phyloP scores from a whole-genome alignment of 129 eudicot genomes.

The Ambrosia artemisiifolia region DNA sequence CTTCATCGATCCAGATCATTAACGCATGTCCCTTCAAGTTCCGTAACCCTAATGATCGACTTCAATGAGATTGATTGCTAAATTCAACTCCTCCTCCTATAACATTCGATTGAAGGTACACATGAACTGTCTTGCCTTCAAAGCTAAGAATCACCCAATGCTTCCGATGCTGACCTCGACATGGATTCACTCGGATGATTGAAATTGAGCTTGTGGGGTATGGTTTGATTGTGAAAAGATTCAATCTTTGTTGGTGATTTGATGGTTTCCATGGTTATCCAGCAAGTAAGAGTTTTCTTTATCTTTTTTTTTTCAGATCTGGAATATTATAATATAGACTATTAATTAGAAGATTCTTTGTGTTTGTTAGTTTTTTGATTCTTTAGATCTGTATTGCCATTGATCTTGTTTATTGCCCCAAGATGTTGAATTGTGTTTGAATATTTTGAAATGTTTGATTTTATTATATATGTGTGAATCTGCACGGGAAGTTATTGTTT shows the following conservation, averaged over 20 bases:
- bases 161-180: too few relatives aligned
- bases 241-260: constrained; percentile 26
- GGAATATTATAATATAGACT: constrained; percentile 19
- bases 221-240: constrained; percentile 31
- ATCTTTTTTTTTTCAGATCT: constrained; percentile 23
- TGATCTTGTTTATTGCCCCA: constrained; percentile 19
- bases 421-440: constrained; percentile 9
- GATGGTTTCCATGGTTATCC: constrained; percentile 24
- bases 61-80: too few relatives aligned
- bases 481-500: neutral
- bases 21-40: too few relatives aligned
- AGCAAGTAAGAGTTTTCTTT: constrained; percentile 26
- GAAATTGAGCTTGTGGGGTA: constrained; percentile 24
- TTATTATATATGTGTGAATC: neutral
- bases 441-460: constrained; percentile 12
- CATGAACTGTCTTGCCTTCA: too few relatives aligned
- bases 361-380: constrained; percentile 13
- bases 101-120: too few relatives aligned
- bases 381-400: constrained; percentile 43
- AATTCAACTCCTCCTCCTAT: too few relatives aligned
- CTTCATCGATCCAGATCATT: too few relatives aligned
- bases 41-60: too few relatives aligned
- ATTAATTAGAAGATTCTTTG: constrained; percentile 21
- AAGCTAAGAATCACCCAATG: too few relatives aligned
- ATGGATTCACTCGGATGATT: too few relatives aligned